Percentiles rank a stretch among this genome's conserved stretches.
Conservation (phyloP, 345 rosid genomes). For the Brassica juncea region DNA sequence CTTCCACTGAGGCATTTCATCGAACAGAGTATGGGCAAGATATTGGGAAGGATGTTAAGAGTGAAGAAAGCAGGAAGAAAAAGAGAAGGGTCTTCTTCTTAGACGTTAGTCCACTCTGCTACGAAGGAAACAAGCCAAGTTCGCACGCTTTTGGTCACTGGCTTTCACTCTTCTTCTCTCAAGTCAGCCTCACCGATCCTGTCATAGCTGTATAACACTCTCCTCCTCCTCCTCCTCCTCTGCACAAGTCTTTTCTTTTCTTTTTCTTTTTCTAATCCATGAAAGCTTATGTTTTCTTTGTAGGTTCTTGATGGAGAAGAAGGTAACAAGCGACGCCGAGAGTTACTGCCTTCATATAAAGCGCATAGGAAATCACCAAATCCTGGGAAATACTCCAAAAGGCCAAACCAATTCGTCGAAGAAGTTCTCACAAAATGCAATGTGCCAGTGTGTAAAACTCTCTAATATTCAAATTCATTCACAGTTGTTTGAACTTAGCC, state of each 20-base stretch:
- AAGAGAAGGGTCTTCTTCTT: constrained; percentile 83
- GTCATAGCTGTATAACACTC: constrained; percentile 70
- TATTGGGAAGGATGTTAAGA: constrained; percentile 16
- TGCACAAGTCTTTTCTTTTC: not conserved
- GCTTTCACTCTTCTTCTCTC: constrained; percentile 83
- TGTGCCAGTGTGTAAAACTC: constrained; percentile 69
- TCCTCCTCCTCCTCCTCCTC: not conserved
- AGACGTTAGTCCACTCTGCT: constrained; percentile 90
- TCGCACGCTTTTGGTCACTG: constrained; percentile 68
- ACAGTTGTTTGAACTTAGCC: not conserved
- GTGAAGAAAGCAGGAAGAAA: constrained; percentile 28
- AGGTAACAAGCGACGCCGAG: constrained; percentile 65
- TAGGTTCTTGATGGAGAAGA: constrained; percentile 91
- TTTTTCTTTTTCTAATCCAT: not conserved
- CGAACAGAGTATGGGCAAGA: constrained; percentile 49
- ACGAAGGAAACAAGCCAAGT: constrained; percentile 76
- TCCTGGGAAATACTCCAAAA: constrained; percentile 44
- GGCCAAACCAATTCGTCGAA: constrained; percentile 48
- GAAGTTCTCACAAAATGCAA: constrained; percentile 77
- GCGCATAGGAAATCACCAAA: constrained; percentile 61
- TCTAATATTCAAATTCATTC: not conserved
- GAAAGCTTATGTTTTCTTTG: constrained; percentile 26
- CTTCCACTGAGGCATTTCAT: constrained; percentile 46
- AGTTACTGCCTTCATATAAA: constrained; percentile 81
- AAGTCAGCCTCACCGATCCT: constrained; percentile 77